These are phyloP conservation scores for Adansonia rubrostipa DNA, from an alignment of 441 rosid genomes.

Conservation along the genomic window DNA sequence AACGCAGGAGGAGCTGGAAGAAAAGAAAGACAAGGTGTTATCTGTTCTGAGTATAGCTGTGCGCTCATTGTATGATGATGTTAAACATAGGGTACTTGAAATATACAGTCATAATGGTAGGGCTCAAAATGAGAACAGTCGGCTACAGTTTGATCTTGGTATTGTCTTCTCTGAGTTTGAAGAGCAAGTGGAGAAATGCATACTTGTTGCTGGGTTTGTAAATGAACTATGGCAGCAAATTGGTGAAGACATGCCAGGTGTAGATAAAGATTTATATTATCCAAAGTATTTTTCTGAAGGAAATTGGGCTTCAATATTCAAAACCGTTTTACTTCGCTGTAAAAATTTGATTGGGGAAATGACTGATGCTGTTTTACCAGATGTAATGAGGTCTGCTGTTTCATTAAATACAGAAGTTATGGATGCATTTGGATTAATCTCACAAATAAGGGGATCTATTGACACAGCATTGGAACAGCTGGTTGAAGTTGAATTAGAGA, in stretches of 20 bases:
- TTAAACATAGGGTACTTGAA: slow-evolving; percentile 58
- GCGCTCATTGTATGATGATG: slow-evolving; percentile 66
- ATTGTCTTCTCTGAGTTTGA: slow-evolving; percentile 60
- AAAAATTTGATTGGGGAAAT: slow-evolving; percentile 66
- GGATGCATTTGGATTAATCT: slow-evolving; percentile 89
- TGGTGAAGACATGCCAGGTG: slow-evolving; percentile 47
- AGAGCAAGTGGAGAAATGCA: slow-evolving; percentile 89
- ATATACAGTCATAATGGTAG: slow-evolving; percentile 48
- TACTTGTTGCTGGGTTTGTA: slow-evolving; percentile 64
- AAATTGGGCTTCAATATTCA: slow-evolving; percentile 71
- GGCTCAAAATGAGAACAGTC: slow-evolving; percentile 48
- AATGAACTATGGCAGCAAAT: slow-evolving; percentile 61
- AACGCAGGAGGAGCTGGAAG: slow-evolving; percentile 49
- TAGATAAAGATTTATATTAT: slow-evolving; percentile 40
- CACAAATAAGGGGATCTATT: slow-evolving; percentile 84
- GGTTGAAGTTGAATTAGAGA: slow-evolving; percentile 79
- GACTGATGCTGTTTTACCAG: slow-evolving; percentile 76
- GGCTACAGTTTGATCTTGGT: slow-evolving; percentile 48
- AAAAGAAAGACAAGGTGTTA: slow-evolving; percentile 68
- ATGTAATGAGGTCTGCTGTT: slow-evolving; percentile 73
- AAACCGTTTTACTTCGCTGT: slow-evolving; percentile 59
- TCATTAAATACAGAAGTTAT: slow-evolving; percentile 76
- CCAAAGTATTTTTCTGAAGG: slow-evolving; percentile 48
- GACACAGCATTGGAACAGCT: slow-evolving; percentile 89
- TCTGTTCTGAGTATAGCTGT: slow-evolving; percentile 64